Conservation (phyloP, 495 filamentous ascomycete species). For the Tuber indicum region DNA sequence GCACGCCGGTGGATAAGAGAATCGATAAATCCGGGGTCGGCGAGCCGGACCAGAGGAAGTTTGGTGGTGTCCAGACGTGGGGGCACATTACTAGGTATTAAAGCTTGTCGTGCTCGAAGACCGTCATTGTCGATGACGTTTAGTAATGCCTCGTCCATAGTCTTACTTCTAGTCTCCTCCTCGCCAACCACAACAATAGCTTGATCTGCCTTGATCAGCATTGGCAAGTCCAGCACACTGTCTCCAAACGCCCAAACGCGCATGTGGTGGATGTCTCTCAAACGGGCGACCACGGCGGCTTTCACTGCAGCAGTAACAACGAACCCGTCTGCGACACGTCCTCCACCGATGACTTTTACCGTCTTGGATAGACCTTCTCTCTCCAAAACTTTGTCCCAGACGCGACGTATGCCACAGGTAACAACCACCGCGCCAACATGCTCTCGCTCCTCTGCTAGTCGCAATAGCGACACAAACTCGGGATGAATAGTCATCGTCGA, state of each 20-base stretch:
- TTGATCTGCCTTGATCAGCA: conserved; percentile 48
- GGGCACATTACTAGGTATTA: conserved; percentile 46
- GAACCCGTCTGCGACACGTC: conserved; percentile 49
- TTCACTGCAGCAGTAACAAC: conserved; percentile 55
- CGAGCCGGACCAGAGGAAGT: conserved; percentile 48
- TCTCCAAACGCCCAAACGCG: conserved; percentile 46
- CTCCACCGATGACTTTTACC: conserved; percentile 54
- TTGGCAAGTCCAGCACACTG: conserved; percentile 55
- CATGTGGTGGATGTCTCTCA: conserved; percentile 43
- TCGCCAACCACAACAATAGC: conserved; percentile 57
- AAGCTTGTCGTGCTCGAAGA: conserved; percentile 48
- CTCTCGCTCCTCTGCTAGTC: conserved; percentile 36
- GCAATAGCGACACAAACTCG: conserved; percentile 50
- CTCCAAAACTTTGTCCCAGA: conserved; percentile 56
- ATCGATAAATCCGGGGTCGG: conserved; percentile 6
- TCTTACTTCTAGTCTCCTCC: conserved; percentile 49
- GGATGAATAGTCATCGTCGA: conserved; percentile 47
- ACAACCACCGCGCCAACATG: conserved; percentile 53
- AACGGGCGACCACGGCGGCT: conserved; percentile 46
- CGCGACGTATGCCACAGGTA: conserved; percentile 52
- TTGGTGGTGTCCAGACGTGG: conserved; percentile 48
- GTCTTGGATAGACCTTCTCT: conserved; percentile 45
- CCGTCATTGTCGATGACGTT: conserved; percentile 46
- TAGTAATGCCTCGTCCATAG: conserved; percentile 51
- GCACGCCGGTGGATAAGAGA: conserved; percentile 39